Evolutionary conservation across 2,329 filamentous ascomycete species (phyloP).

Genomic region (Neophaeococcomyces mojaviensis): DNA sequence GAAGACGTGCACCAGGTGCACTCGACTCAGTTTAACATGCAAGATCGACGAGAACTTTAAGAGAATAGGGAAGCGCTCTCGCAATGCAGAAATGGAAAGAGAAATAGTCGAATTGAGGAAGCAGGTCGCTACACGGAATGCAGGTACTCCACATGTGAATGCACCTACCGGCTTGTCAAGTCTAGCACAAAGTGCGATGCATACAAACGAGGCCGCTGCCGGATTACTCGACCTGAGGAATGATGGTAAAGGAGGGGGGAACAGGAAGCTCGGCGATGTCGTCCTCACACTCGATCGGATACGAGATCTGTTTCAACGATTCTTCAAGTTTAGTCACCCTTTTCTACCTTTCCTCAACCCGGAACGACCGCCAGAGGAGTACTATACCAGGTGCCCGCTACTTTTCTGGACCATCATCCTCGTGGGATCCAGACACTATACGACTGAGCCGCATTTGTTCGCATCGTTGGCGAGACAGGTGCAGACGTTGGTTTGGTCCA

Average conservation of each 20-base stretch:
- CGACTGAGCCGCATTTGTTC: constrained; percentile 47
- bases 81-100: constrained; percentile 58
- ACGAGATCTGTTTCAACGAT: constrained; percentile 46
- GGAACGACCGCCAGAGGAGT: constrained; percentile 47
- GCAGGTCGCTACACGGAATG: constrained; percentile 36
- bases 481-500: constrained; percentile 54
- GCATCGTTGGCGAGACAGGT: constrained; percentile 46
- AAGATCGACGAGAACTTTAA: constrained; percentile 64
- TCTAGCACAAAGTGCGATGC: constrained; percentile 16
- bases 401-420: constrained; percentile 63
- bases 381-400: constrained; percentile 51
- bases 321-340: constrained; percentile 57
- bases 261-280: constrained; percentile 47
- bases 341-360: constrained; percentile 58
- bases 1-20: constrained; percentile 54
- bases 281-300: constrained; percentile 36
- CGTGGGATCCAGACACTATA: constrained; percentile 54
- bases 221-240: constrained; percentile 44
- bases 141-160: constrained; percentile 21
- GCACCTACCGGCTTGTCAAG: constrained; percentile 24
- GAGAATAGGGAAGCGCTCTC: constrained; percentile 58
- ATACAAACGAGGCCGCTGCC: constrained; percentile 42
- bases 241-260: constrained; percentile 28
- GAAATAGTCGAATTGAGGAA: constrained; percentile 45
- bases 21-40: constrained; percentile 55